Conservation (phyloP, 805 yeast species). For the Wickerhamiella dianesei region DNA sequence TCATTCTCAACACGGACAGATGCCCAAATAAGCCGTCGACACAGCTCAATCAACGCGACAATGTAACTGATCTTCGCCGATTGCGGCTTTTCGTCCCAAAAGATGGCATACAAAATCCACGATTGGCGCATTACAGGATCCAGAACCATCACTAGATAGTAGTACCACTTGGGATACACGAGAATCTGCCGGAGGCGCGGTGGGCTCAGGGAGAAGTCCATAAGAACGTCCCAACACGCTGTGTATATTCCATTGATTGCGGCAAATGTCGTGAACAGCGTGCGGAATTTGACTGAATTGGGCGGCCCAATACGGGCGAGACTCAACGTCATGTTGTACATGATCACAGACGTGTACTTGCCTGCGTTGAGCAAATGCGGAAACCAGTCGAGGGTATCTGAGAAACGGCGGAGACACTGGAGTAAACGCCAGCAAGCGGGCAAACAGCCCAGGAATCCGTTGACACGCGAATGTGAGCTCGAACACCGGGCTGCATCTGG, state of each 20-base stretch:
- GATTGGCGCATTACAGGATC: constrained; percentile 72
- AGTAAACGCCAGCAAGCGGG: constrained; percentile 85
- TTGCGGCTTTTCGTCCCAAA: constrained; percentile 65
- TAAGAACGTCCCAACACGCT: constrained; percentile 74
- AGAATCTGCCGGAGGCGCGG: constrained; percentile 9
- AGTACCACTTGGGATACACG: constrained; percentile 42
- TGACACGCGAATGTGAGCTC: constrained; percentile 53
- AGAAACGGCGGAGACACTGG: constrained; percentile 83
- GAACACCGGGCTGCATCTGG: constrained; percentile 41
- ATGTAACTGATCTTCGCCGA: constrained; percentile 76
- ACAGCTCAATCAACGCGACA: constrained; percentile 67
- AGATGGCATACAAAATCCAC: constrained; percentile 83
- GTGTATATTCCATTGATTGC: constrained; percentile 56
- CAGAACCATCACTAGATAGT: constrained; percentile 59
- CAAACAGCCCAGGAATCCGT: constrained; percentile 75
- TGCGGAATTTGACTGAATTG: constrained; percentile 29
- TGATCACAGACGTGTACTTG: constrained; percentile 55
- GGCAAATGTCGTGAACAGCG: constrained; percentile 61
- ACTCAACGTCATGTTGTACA: constrained; percentile 62
- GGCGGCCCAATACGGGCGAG: constrained; percentile 51
- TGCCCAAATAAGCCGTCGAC: constrained; percentile 81
- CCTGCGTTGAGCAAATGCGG: constrained; percentile 86
- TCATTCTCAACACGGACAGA: constrained; percentile 92
- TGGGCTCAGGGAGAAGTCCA: constrained; percentile 93
- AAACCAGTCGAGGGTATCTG: constrained; percentile 89